These are phyloP conservation scores for Trypanosoma melophagium DNA, from an alignment of 208 protist genomes.

Conservation along the genomic window DNA sequence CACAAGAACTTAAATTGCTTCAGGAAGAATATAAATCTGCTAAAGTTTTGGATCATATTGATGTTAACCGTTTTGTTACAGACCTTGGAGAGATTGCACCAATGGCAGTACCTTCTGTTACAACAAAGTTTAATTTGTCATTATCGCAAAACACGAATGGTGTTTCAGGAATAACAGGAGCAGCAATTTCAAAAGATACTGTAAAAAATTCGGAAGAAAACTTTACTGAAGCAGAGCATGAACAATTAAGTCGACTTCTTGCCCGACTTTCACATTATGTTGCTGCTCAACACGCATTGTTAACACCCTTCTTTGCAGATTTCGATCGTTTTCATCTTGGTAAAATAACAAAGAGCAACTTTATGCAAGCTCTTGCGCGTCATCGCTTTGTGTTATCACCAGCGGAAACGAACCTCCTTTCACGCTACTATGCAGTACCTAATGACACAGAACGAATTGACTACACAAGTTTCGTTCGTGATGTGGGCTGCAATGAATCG, in stretches of 20 bases:
- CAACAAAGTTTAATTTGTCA: constrained; percentile 23
- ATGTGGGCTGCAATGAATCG: constrained; percentile 53
- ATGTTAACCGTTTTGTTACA: constrained; percentile 38
- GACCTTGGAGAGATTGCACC: constrained; percentile 45
- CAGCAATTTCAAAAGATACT: constrained; percentile 10
- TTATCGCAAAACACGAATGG: constrained; percentile 3
- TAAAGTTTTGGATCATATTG: constrained; percentile 34
- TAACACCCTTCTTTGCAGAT: constrained; percentile 85
- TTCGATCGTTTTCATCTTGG: constrained; percentile 79
- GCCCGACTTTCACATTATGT: constrained; percentile 60
- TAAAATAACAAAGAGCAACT: constrained; percentile 59
- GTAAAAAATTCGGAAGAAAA: constrained; percentile 3
- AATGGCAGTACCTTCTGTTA: constrained; percentile 18
- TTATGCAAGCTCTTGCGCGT: constrained; percentile 63
- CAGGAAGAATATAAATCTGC: constrained; percentile 39
- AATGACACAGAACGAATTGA: constrained; percentile 45
- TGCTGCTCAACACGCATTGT: constrained; percentile 57
- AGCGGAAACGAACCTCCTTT: constrained; percentile 42
- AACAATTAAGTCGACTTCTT: constrained; percentile 32
- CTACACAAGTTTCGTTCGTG: constrained; percentile 72
- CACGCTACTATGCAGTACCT: constrained; percentile 45
- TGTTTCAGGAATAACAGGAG: background rate
- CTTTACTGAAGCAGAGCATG: constrained; percentile 31
- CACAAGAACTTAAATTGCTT: constrained; percentile 48
- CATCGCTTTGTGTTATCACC: constrained; percentile 58